Conservation (phyloP, 2,329 filamentous ascomycete species). For the Juglanconis sp. region DNA sequence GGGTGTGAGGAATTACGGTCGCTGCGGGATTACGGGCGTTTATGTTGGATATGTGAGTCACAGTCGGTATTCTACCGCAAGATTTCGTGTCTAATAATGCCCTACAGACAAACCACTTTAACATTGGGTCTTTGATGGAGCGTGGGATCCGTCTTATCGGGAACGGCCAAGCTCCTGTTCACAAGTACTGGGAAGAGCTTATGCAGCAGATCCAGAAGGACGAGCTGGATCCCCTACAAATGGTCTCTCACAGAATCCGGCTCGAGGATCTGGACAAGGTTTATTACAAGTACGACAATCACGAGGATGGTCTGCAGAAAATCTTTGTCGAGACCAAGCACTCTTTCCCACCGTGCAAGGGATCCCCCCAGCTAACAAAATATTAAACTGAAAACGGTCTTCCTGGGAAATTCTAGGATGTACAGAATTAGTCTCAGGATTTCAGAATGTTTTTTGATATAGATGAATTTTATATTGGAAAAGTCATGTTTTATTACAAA, state of each 20-base stretch:
- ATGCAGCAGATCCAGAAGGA: conserved; percentile 63
- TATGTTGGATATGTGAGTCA: conserved; percentile 56
- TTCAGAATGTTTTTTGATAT: too few species aligned
- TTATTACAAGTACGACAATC: conserved; percentile 60
- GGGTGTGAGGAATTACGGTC: conserved; percentile 67
- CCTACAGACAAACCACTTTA: conserved; percentile 71
- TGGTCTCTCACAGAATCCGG: conserved; percentile 75
- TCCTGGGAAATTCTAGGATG: background rate
- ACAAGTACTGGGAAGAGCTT: conserved; percentile 81
- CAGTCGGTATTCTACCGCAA: background rate
- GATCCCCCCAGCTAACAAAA: conserved; percentile 42
- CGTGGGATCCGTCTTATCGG: conserved; percentile 76
- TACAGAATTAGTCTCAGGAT: too few species aligned
- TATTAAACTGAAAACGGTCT: conserved; percentile 24
- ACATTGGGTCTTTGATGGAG: conserved; percentile 81
- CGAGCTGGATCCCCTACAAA: conserved; percentile 71
- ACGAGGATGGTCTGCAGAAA: conserved; percentile 75
- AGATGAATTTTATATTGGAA: too few species aligned
- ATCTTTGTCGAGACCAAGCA: conserved; percentile 64
- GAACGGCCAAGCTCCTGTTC: conserved; percentile 68
- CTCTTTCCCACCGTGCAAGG: conserved; percentile 43
- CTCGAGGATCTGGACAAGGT: conserved; percentile 70
- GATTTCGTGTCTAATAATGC: background rate
- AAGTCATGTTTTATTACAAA: too few species aligned
- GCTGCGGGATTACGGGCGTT: conserved; percentile 73